Percentiles rank a stretch among this genome's conserved stretches.
Conservation (phyloP, 139 green algal genomes). For the Chlorella sp. region DNA sequence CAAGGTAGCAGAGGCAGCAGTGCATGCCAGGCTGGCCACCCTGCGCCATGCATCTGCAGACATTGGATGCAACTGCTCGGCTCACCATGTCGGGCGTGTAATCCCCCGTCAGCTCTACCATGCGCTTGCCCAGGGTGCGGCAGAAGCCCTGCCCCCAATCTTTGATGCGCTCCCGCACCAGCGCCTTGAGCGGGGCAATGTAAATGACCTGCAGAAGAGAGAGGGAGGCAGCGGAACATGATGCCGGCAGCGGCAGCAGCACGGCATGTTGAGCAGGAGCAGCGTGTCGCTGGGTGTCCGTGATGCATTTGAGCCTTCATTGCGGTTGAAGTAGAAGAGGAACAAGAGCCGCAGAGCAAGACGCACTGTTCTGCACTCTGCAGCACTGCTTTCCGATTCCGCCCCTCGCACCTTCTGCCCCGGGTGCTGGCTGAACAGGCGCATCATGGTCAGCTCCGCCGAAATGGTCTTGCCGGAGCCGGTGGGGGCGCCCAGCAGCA, state of each 20-base stretch:
- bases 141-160: constrained; percentile 93
- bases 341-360: too few relatives aligned
- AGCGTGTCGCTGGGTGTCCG: too few relatives aligned
- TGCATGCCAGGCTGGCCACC: too few relatives aligned
- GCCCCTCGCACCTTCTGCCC: constrained; percentile 65
- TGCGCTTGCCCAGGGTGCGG: constrained; percentile 72
- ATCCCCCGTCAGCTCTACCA: constrained; percentile 94
- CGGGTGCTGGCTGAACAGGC: constrained; percentile 78
- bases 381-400: too few relatives aligned
- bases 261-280: background rate
- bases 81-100: constrained; percentile 41
- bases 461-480: constrained; percentile 95
- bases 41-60: too few relatives aligned
- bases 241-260: background rate
- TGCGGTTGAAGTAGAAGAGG: too few relatives aligned
- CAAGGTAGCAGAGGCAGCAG: too few relatives aligned
- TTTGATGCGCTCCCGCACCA: constrained; percentile 94
- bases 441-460: constrained; percentile 94
- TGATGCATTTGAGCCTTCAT: too few relatives aligned
- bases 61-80: too few relatives aligned
- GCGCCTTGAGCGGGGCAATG: constrained; percentile 95
- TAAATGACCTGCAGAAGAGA: constrained; percentile 84
- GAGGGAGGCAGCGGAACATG: background rate
- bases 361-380: too few relatives aligned
- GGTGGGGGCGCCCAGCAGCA: constrained; percentile 96